A percentile compares a stretch with the other conserved stretches of the same genome.
These are phyloP conservation scores for Chlamydomonas urium DNA, from an alignment of 139 green algal genomes.

Conservation along the genomic window DNA sequence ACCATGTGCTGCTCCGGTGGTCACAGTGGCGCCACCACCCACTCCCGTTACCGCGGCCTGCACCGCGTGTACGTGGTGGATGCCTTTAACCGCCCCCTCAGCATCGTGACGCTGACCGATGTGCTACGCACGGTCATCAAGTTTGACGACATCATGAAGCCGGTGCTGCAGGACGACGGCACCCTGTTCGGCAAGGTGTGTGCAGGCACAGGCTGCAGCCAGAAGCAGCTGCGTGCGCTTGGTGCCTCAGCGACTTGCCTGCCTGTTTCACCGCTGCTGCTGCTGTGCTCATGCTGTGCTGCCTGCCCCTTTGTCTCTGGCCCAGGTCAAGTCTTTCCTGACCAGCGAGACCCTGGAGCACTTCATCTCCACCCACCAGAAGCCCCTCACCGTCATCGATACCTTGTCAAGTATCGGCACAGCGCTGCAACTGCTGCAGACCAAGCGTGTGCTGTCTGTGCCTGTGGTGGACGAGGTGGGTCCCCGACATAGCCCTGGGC, in stretches of 20 bases:
- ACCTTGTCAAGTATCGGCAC: background rate
- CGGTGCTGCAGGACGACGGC: too few relatives aligned
- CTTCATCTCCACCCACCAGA: background rate
- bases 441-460: background rate
- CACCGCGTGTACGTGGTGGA: constrained; percentile 54
- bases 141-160: constrained; percentile 13
- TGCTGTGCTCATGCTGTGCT: too few relatives aligned
- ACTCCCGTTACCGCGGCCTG: constrained; percentile 9
- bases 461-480: constrained; percentile 1
- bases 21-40: background rate
- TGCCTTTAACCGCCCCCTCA: constrained; percentile 28
- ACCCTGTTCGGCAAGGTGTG: too few relatives aligned
- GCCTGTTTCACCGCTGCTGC: too few relatives aligned
- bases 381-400: background rate
- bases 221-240: too few relatives aligned
- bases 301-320: too few relatives aligned
- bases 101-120: constrained; percentile 53
- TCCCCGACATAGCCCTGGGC: too few relatives aligned
- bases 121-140: constrained; percentile 40
- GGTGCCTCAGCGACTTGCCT: too few relatives aligned
- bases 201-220: too few relatives aligned
- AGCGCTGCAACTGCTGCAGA: background rate
- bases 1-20: too few relatives aligned
- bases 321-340: background rate
- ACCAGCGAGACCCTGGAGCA: background rate